These are phyloP conservation scores for Penicillium robsamsonii DNA, from an alignment of 495 filamentous ascomycete species.

Conservation along the genomic window DNA sequence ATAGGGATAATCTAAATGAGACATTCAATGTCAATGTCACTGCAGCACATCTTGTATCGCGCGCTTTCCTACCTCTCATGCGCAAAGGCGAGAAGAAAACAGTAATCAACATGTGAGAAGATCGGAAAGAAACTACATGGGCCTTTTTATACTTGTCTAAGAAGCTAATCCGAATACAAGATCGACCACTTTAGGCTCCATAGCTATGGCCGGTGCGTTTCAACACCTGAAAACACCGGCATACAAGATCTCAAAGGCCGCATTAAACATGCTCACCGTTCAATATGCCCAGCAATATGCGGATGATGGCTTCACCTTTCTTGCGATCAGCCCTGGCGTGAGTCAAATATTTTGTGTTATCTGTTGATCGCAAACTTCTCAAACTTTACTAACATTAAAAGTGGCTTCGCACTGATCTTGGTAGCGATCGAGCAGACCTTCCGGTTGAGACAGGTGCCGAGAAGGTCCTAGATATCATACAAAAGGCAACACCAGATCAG, in stretches of 20 bases:
- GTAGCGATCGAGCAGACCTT: constrained; percentile 44
- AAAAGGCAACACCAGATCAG: constrained; percentile 29
- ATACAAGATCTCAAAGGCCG: constrained; percentile 54
- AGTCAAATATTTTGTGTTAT: constrained; percentile 14
- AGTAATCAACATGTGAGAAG: constrained; percentile 45
- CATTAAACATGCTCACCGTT: constrained; percentile 49
- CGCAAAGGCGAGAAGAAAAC: constrained; percentile 45
- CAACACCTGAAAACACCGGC: constrained; percentile 31
- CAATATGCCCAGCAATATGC: constrained; percentile 45
- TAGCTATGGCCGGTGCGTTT: constrained; percentile 25
- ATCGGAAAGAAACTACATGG: not conserved
- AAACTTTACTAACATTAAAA: constrained; percentile 29
- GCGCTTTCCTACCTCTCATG: constrained; percentile 46
- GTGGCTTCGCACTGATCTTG: constrained; percentile 53
- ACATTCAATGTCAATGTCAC: constrained; percentile 47
- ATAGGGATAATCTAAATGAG: constrained; percentile 36
- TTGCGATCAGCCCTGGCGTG: constrained; percentile 49
- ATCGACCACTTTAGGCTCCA: constrained; percentile 46
- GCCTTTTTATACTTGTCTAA: not conserved
- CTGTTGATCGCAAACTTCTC: constrained; percentile 19
- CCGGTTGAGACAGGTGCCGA: constrained; percentile 41
- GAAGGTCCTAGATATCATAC: constrained; percentile 45
- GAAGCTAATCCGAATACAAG: constrained; percentile 10
- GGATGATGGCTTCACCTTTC: constrained; percentile 43
- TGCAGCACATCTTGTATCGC: constrained; percentile 41